These are phyloP conservation scores for Raphanus raphanistrum DNA, from an alignment of 345 rosid species.

Conservation along the genomic window DNA sequence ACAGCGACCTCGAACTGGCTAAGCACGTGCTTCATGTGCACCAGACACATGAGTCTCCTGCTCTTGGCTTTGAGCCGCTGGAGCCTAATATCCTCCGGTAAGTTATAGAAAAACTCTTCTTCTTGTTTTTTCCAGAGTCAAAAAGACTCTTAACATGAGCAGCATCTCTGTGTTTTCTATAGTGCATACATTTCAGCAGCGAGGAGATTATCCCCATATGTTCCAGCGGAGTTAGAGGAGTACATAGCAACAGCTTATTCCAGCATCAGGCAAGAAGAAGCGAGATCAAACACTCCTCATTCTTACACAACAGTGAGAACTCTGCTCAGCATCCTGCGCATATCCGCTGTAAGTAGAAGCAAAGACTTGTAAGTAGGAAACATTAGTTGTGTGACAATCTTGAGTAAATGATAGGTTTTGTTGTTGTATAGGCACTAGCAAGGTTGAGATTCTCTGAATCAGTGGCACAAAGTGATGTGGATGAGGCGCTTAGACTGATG, in stretches of 20 bases:
- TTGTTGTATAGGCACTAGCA: conserved; percentile 70
- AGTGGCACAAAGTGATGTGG: conserved; percentile 98
- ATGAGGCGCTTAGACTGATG: conserved; percentile 93
- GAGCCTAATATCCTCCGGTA: conserved; percentile 89
- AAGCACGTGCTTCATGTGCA: conserved; percentile 94
- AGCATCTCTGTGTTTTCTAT: conserved; percentile 27
- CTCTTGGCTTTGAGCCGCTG: conserved; percentile 89
- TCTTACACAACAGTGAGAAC: conserved; percentile 95
- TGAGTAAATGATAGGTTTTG: background rate
- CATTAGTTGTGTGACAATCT: background rate
- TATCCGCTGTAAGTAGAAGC: conserved; percentile 76
- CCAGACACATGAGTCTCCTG: conserved; percentile 83
- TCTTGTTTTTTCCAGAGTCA: background rate
- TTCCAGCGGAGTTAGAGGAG: conserved; percentile 89
- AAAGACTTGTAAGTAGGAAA: conserved; percentile 1
- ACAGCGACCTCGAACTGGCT: conserved; percentile 89
- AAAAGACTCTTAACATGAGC: conserved; percentile 3
- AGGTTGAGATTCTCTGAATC: conserved; percentile 91
- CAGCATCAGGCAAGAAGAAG: conserved; percentile 94
- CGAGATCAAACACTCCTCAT: conserved; percentile 81
- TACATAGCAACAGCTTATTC: conserved; percentile 91
- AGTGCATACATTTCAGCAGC: conserved; percentile 97
- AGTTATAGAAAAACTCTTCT: background rate
- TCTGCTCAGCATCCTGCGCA: conserved; percentile 87
- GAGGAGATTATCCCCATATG: conserved; percentile 74